Evolutionary conservation across 257 asterid species (phyloP).

Genomic region (Solanum arcanum): DNA sequence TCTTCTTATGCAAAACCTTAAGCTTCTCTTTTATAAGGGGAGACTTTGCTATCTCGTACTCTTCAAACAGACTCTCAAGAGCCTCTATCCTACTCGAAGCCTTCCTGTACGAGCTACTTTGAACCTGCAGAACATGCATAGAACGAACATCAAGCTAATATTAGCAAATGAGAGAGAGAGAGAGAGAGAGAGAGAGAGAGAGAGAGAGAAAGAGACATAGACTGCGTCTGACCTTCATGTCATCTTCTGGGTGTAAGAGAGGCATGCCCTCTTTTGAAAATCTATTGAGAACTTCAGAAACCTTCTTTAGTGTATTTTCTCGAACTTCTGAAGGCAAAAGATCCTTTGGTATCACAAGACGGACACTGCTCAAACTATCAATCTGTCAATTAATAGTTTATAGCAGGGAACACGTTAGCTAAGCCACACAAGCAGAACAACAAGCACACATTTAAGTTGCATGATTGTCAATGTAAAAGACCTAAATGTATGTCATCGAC

Average conservation of each 20-base stretch:
- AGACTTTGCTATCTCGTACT: conserved; percentile 75
- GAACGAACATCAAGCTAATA: not conserved
- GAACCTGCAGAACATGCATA: conserved; percentile 44
- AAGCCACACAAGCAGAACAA: not conserved
- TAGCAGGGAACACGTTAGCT: not conserved
- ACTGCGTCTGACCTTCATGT: conserved; percentile 65
- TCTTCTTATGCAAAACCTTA: conserved; percentile 65
- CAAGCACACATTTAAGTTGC: not conserved
- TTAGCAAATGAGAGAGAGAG: not conserved
- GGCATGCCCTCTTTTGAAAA: conserved; percentile 76
- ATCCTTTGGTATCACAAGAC: conserved; percentile 76
- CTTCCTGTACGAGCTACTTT: conserved; percentile 76
- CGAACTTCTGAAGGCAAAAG: conserved; percentile 82
- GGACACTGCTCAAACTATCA: conserved; percentile 62
- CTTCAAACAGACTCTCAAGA: conserved; percentile 78
- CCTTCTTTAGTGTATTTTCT: conserved; percentile 83
- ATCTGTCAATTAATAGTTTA: conserved; percentile 32
- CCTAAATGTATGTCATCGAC: not conserved
- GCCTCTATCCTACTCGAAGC: conserved; percentile 79
- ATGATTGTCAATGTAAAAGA: not conserved
- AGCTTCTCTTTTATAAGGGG: conserved; percentile 87
- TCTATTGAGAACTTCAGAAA: conserved; percentile 67
- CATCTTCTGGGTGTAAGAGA: conserved; percentile 85
- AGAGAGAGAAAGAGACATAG: not conserved
- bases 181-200: not conserved